Conservation (phyloP, 2,329 filamentous ascomycete genomes). For the Botryotinia narcissicola region DNA sequence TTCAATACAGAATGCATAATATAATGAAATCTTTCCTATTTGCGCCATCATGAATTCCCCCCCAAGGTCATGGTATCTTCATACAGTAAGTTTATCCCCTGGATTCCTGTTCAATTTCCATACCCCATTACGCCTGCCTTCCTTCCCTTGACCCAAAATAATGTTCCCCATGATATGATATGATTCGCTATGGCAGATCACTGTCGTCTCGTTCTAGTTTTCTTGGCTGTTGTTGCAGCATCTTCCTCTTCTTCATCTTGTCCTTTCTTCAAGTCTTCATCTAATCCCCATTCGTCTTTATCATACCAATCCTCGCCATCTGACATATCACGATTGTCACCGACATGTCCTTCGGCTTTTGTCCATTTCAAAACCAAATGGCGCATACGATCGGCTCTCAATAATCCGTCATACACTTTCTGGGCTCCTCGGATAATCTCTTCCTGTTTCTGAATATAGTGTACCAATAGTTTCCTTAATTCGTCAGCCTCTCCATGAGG, state of each 20-base stretch:
- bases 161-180: background rate
- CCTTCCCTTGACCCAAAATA: background rate
- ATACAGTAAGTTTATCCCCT: constrained; percentile 3
- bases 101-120: constrained; percentile 13
- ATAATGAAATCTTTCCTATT: constrained; percentile 15
- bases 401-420: constrained; percentile 66
- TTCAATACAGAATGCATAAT: constrained; percentile 11
- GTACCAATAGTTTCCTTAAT: constrained; percentile 67
- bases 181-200: constrained; percentile 21
- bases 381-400: constrained; percentile 69
- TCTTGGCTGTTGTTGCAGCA: constrained; percentile 47
- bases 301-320: constrained; percentile 92
- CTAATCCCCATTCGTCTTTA: constrained; percentile 72
- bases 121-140: constrained; percentile 17
- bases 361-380: constrained; percentile 71
- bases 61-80: constrained; percentile 17
- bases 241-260: constrained; percentile 82
- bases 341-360: constrained; percentile 73
- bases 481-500: constrained; percentile 75
- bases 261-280: constrained; percentile 75
- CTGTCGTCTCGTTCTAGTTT: constrained; percentile 46
- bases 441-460: constrained; percentile 84
- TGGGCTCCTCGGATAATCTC: constrained; percentile 72
- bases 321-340: constrained; percentile 67
- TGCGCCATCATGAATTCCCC: constrained; percentile 12